Evolutionary conservation across 2,329 filamentous ascomycete genomes (phyloP).

Genomic region (Golovinomyces cichoracearum): DNA sequence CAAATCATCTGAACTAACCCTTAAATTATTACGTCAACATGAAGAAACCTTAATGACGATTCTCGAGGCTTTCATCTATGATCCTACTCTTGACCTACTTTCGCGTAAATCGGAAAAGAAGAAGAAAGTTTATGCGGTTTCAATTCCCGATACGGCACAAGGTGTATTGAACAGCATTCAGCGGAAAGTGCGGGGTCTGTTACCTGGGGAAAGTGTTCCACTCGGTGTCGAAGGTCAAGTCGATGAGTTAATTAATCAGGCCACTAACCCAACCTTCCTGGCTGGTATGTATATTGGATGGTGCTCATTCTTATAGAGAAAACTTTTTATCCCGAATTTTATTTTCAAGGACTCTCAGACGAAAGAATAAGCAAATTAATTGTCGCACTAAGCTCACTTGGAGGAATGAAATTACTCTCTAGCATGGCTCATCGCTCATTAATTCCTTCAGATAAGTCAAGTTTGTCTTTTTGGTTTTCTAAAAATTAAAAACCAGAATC

Average conservation of each 20-base stretch:
- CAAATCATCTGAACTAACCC: conserved; percentile 67
- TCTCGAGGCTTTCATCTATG: conserved; percentile 86
- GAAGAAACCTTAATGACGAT: conserved; percentile 95
- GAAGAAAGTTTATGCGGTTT: conserved; percentile 14
- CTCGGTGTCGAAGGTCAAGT: conserved; percentile 90
- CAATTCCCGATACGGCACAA: conserved; percentile 38
- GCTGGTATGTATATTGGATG: conserved; percentile 94
- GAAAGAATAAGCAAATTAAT: too few relatives aligned
- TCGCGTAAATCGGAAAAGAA: conserved; percentile 37
- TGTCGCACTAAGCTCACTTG: too few relatives aligned
- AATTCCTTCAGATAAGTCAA: too few relatives aligned
- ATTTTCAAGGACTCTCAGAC: too few relatives aligned
- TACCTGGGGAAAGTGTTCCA: conserved; percentile 72
- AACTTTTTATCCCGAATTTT: too few relatives aligned
- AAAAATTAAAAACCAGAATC: too few relatives aligned
- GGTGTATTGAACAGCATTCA: conserved; percentile 76
- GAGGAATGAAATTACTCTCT: too few relatives aligned
- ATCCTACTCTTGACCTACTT: conserved; percentile 82
- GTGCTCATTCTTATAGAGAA: conserved; percentile 42
- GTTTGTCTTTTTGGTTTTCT: too few relatives aligned
- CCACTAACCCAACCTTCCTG: conserved; percentile 54
- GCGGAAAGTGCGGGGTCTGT: conserved; percentile 59
- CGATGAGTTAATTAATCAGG: conserved; percentile 76
- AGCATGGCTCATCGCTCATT: too few relatives aligned
- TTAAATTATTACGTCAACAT: conserved; percentile 62